Evolutionary conservation across 176 grass and related monocot genomes (phyloP), one percentile per base, ranked within the genome.

Genomic region (Triticum timopheevii): DNA sequence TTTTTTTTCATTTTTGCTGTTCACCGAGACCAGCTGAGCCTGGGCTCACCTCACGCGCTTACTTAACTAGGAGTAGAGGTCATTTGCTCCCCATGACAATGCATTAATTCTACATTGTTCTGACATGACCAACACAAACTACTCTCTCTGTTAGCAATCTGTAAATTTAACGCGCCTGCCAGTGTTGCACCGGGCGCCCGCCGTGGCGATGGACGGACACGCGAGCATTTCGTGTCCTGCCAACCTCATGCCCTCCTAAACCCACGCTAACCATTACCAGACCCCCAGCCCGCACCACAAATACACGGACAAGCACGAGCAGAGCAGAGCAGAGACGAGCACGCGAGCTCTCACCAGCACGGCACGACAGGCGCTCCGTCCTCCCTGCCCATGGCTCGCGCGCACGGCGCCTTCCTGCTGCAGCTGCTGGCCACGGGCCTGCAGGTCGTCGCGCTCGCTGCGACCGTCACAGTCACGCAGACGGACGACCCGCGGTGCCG

Each of bases 401-500:
- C 81, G 45, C 73, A 1, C 73, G 15, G 25, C 22, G 68, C 82
- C 38, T 35, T 68, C 68, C 62, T 81, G 1, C 22, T 89, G 9
- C 22, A 71, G 39, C 39, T 65, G 24, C 73, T 76, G 3, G 25
- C 8, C 44, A 45, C 8, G 2, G 25, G 15, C 73, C 15, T 76
- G 73, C 44, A 76, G 25, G 13, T 30, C 72, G 7, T 17, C 23
- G 13, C 23, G 40, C 23, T 75, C 45, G 44, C 25, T 44, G 73
- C 73, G 3, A 7, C 16, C 50, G 4, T 58, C 6, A 0, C 35
- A 31, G 49, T 59, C 42, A 69, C 69, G 4, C 64, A 75, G 49
- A 24, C n/a, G 16, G 59, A 87, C 28, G 85, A 89, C 86, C 81
- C 69, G 6, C 82, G 77, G 39, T 90, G 89, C 86, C 89, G 78